These are phyloP conservation scores for Saprolegnia parasitica DNA, from an alignment of 352 stramenopile genomes.

Conservation along the genomic window DNA sequence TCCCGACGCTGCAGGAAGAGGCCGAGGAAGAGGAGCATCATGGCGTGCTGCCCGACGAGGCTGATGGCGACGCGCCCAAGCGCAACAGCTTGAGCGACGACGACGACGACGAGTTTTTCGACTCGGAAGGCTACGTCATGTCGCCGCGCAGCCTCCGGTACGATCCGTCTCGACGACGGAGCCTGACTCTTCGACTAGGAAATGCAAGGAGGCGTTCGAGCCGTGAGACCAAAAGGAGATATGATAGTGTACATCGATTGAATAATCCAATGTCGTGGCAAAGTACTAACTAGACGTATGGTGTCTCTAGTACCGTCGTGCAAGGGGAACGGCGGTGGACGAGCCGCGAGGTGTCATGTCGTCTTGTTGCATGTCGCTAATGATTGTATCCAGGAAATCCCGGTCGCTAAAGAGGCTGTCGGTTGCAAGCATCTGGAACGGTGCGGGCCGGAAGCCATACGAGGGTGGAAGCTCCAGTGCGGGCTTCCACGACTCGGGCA, in stretches of 20 bases:
- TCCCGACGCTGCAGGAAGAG: slow-evolving; percentile 7
- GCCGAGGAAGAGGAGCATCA: slow-evolving; percentile 13
- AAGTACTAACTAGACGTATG: background rate
- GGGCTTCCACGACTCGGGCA: background rate
- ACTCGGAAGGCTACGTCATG: slow-evolving; percentile 30
- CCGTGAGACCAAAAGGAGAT: too few species aligned
- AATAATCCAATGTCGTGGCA: background rate
- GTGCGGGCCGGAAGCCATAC: background rate
- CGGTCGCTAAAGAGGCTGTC: slow-evolving; percentile 17
- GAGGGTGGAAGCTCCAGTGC: background rate
- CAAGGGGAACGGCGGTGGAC: background rate
- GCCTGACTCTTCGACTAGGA: background rate
- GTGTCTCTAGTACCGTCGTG: background rate
- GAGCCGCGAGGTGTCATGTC: slow-evolving; percentile 9
- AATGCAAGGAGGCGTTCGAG: slow-evolving; percentile 25
- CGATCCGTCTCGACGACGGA: background rate
- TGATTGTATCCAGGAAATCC: slow-evolving; percentile 21
- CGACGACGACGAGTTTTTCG: slow-evolving; percentile 29
- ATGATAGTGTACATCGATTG: background rate
- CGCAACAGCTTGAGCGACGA: slow-evolving; percentile 8
- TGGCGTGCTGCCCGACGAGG: background rate
- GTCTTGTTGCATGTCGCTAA: slow-evolving; percentile 26
- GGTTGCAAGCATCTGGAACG: slow-evolving; percentile 9
- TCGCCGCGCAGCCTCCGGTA: slow-evolving; percentile 20
- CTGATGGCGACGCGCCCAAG: slow-evolving; percentile 11